phyloP scores from a whole-genome alignment of 2,329 filamentous ascomycete genomes.

The Hypoxylon sp. region DNA sequence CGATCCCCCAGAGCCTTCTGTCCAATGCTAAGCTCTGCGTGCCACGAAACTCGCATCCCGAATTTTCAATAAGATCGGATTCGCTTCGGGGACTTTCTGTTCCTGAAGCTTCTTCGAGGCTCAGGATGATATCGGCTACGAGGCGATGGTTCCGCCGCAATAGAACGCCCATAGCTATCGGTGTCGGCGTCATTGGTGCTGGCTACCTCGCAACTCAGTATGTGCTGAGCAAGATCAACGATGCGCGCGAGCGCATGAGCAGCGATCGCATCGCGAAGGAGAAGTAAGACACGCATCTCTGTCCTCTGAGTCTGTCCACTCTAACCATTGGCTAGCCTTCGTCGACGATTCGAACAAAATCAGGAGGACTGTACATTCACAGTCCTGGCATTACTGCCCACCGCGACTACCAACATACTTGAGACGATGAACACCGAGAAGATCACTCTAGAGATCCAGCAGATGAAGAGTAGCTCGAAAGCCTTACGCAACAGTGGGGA shows the following conservation, averaged over 20 bases:
- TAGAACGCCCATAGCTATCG: constrained; percentile 89
- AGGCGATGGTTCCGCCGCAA: constrained; percentile 95
- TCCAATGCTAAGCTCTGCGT: constrained; percentile 39
- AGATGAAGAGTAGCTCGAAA: constrained; percentile 83
- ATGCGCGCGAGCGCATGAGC: constrained; percentile 96
- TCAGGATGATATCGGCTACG: constrained; percentile 76
- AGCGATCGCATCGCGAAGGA: constrained; percentile 96
- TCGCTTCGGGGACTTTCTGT: constrained; percentile 21
- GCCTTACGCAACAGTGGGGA: constrained; percentile 67
- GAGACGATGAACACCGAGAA: constrained; percentile 91
- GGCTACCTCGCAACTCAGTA: constrained; percentile 95
- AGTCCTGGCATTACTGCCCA: constrained; percentile 93
- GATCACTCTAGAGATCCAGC: constrained; percentile 93
- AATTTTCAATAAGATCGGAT: constrained; percentile 9
- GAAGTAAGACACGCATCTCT: constrained; percentile 74
- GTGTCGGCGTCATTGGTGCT: constrained; percentile 87
- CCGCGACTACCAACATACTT: constrained; percentile 89
- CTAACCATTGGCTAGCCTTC: constrained; percentile 72
- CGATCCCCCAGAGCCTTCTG: constrained; percentile 18
- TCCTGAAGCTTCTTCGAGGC: constrained; percentile 32
- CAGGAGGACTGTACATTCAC: constrained; percentile 99
- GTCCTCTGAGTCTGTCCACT: background rate
- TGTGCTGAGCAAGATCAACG: constrained; percentile 89
- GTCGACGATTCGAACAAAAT: constrained; percentile 97
- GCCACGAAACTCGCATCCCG: constrained; percentile 16